Evolutionary conservation across 805 yeast species (phyloP).

Genomic region (Hyphopichia homilentoma): DNA sequence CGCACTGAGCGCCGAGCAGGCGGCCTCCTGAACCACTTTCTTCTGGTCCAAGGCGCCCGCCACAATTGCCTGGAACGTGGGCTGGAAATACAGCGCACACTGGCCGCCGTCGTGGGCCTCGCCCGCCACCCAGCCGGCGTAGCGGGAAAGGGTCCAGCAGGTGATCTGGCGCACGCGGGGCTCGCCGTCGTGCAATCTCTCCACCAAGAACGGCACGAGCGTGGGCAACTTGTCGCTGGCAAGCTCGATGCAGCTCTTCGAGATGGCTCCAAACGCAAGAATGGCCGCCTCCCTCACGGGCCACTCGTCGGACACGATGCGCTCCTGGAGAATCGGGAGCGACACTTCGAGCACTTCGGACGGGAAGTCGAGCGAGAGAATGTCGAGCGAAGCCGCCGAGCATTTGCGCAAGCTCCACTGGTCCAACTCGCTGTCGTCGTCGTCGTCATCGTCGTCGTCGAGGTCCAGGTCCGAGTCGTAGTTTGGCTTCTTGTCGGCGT

Average conservation of each 20-base stretch:
- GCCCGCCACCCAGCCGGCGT: constrained; percentile 73
- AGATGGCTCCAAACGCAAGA: constrained; percentile 91
- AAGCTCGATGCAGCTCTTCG: constrained; percentile 78
- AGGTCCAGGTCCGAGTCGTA: constrained; percentile 52
- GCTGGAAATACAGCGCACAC: constrained; percentile 64
- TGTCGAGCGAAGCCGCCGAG: constrained; percentile 89
- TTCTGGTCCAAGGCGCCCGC: constrained; percentile 74
- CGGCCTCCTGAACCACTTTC: constrained; percentile 94
- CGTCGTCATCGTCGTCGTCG: constrained; percentile 71
- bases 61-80: constrained; percentile 75
- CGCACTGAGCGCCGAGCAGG: constrained; percentile 80
- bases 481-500: constrained; percentile 14
- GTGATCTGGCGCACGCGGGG: constrained; percentile 88
- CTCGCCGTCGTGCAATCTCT: constrained; percentile 68
- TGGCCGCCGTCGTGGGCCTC: constrained; percentile 62
- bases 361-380: constrained; percentile 67
- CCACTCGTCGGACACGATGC: constrained; percentile 74
- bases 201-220: constrained; percentile 79
- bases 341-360: constrained; percentile 60
- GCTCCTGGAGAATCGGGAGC: constrained; percentile 72
- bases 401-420: constrained; percentile 94
- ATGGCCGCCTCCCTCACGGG: constrained; percentile 90
- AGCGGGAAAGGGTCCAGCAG: constrained; percentile 93
- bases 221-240: constrained; percentile 72
- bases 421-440: constrained; percentile 59